Base-by-base conservation (phyloP, 78 protist species). In the Parvularia atlantis region DNA sequence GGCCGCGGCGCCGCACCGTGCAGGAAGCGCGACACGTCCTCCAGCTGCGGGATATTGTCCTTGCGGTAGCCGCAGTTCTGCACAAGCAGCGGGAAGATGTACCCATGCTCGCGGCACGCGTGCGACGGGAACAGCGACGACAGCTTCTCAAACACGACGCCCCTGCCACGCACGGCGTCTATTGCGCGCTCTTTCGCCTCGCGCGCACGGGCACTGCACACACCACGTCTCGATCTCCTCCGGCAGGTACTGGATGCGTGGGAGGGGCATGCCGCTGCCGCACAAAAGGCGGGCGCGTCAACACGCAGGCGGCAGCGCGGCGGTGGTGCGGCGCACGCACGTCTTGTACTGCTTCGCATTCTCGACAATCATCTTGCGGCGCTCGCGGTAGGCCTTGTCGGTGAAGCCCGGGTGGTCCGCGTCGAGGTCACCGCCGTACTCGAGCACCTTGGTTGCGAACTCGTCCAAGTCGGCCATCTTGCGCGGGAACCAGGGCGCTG, bases 361-460 rank as follows among this genome's bases (percentile, higher is more conserved):
- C 13, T n/a, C 67, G 16, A 91, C 76, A 53, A 92, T 77, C 41
- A 36, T 62, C 44, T 37, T 41, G 69, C 93, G 78, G 37, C 97
- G 79, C 46, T 44, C 75, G 35, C 84, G 66, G 84, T 92, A 92
- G 11, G 31, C 90, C n/a, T 52, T 48, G 73, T 92, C 97, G 39
- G 77, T 58, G 43, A 87, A 86, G 54, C 95, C 95, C 11, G 95
- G 95, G 59, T 91, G 95, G 63, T 91, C 95, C 11, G 86, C 48
- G 13, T 63, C 56, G 31, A 89, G 68, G 7, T 89, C 90, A 20
- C 44, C 39, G 9, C 93, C 93, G 71, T 56, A 70, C 30, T 66
- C 84, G 44, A 84, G 68, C 48, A 60, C 63, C 39, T 66, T 68
- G 31, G 54, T 62, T 10, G 82, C 78, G 33, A 74, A 83, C 36